A percentile compares a stretch with the other conserved stretches of the same genome.
These are phyloP conservation scores for Leccinum boreale DNA, from an alignment of 768 basidiomycete genomes.

Conservation along the genomic window DNA sequence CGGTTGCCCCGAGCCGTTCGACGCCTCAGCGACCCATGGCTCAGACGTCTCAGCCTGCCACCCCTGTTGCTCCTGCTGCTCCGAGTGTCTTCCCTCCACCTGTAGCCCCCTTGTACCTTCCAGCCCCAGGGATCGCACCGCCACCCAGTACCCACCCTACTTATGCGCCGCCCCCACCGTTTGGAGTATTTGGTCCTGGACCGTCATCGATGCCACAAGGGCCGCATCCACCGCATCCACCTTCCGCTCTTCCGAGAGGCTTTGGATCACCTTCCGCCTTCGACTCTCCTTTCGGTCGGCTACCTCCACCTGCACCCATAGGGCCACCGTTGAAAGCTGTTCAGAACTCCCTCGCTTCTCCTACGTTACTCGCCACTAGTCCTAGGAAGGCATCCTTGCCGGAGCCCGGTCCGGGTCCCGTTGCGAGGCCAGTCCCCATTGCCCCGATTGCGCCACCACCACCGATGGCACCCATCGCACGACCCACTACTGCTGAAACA, in stretches of 20 bases:
- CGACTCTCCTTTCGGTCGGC: conserved; percentile 47
- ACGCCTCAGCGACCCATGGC: conserved; percentile 36
- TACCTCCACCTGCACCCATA: conserved; percentile 48
- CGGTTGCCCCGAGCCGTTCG: conserved; percentile 34
- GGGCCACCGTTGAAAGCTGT: conserved; percentile 46
- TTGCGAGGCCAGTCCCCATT: conserved; percentile 43
- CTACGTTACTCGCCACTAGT: conserved; percentile 43
- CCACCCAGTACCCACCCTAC: conserved; percentile 50
- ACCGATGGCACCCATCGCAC: conserved; percentile 69
- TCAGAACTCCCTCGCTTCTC: conserved; percentile 37
- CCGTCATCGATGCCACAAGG: conserved; percentile 41
- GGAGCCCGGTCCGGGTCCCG: conserved; percentile 53
- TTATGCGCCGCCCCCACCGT: conserved; percentile 50
- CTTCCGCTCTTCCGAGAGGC: conserved; percentile 52
- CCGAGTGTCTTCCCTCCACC: conserved; percentile 41
- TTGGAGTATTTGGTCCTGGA: conserved; percentile 45
- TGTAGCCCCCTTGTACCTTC: conserved; percentile 48
- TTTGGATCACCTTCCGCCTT: conserved; percentile 53
- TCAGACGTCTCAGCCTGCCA: conserved; percentile 42
- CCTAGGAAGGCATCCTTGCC: conserved; percentile 45
- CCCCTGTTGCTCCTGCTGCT: conserved; percentile 35
- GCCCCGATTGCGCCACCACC: conserved; percentile 41
- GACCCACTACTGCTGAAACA: conserved; percentile 35
- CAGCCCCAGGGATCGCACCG: conserved; percentile 40
- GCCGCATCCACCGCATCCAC: conserved; percentile 46